Percentiles rank a stretch among this genome's conserved stretches.
Conservation (phyloP, 208 protist genomes). For the Endotrypanum monterogeii region DNA sequence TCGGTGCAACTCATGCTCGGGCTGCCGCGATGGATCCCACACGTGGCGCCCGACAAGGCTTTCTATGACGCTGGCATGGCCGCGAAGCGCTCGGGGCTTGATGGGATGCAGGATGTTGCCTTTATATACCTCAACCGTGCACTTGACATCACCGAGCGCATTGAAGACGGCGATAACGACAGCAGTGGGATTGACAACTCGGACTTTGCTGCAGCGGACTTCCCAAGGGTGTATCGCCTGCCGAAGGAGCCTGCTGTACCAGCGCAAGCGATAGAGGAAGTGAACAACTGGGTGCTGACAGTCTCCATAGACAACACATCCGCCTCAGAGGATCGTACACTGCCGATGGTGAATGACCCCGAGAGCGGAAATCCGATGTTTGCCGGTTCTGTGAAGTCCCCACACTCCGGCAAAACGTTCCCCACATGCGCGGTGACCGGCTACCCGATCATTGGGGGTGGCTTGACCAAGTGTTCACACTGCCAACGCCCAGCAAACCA, state of each 20-base stretch:
- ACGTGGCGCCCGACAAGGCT: constrained; percentile 93
- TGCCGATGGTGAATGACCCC: constrained; percentile 68
- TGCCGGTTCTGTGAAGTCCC: constrained; percentile 78
- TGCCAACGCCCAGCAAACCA: constrained; percentile 87
- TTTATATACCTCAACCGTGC: constrained; percentile 97
- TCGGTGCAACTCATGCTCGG: constrained; percentile 87
- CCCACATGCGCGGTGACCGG: constrained; percentile 91
- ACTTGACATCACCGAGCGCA: constrained; percentile 94
- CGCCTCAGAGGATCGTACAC: constrained; percentile 37
- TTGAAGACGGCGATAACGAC: constrained; percentile 89
- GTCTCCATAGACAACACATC: constrained; percentile 84
- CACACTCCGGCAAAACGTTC: constrained; percentile 65
- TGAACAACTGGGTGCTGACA: constrained; percentile 93
- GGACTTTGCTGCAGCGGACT: constrained; percentile 90
- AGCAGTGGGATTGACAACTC: constrained; percentile 85
- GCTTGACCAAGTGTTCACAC: constrained; percentile 59
- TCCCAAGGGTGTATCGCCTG: constrained; percentile 86
- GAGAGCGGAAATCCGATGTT: constrained; percentile 80
- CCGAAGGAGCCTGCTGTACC: constrained; percentile 55
- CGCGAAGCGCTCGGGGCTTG: constrained; percentile 58
- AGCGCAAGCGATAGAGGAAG: constrained; percentile 70
- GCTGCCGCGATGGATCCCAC: constrained; percentile 91
- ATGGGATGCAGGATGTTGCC: constrained; percentile 66
- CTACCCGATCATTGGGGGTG: constrained; percentile 81
- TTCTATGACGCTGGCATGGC: constrained; percentile 97